A percentile compares a stretch with the other conserved stretches of the same genome.
Conservation (phyloP, 108 stramenopile genomes). For the Halocafeteria seosinensis region DNA sequence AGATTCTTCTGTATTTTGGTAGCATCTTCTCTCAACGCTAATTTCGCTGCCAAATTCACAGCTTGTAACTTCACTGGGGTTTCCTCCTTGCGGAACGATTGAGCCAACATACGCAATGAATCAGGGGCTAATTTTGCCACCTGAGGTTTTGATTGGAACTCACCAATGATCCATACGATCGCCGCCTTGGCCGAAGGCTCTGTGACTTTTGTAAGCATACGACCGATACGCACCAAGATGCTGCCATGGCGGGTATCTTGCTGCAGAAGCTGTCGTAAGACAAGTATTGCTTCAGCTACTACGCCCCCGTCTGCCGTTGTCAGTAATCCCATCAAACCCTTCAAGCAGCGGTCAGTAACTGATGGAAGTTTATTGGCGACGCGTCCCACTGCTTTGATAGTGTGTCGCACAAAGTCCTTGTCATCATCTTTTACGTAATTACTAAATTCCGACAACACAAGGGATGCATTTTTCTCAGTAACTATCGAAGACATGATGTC, state of each 20-base stretch:
- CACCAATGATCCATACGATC: conserved; percentile 29
- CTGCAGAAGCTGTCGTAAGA: conserved; percentile 63
- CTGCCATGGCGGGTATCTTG: conserved; percentile 15
- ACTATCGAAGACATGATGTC: conserved; percentile 71
- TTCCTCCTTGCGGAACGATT: conserved; percentile 47
- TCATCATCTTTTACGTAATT: conserved; percentile 69
- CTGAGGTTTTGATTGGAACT: conserved; percentile 17
- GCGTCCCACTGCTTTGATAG: conserved; percentile 69
- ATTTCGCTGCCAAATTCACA: conserved; percentile 71
- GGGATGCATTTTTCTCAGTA: conserved; percentile 53
- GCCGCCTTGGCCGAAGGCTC: conserved; percentile 30
- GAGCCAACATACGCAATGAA: conserved; percentile 57
- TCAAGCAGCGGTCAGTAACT: conserved; percentile 58
- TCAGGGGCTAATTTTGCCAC: conserved; percentile 44
- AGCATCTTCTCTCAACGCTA: conserved; percentile 21
- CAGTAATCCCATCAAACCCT: conserved; percentile 63
- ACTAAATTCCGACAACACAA: conserved; percentile 70
- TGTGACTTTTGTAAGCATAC: conserved; percentile 28
- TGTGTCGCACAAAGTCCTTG: conserved; percentile 61
- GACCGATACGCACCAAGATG: not conserved
- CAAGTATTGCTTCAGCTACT: conserved; percentile 69
- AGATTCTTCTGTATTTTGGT: conserved; percentile 8
- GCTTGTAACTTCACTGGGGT: conserved; percentile 62
- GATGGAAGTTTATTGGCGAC: conserved; percentile 59
- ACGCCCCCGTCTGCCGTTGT: conserved; percentile 47